Conservation (phyloP, 805 yeast species). For the Scheffersomyces amazonensis region DNA sequence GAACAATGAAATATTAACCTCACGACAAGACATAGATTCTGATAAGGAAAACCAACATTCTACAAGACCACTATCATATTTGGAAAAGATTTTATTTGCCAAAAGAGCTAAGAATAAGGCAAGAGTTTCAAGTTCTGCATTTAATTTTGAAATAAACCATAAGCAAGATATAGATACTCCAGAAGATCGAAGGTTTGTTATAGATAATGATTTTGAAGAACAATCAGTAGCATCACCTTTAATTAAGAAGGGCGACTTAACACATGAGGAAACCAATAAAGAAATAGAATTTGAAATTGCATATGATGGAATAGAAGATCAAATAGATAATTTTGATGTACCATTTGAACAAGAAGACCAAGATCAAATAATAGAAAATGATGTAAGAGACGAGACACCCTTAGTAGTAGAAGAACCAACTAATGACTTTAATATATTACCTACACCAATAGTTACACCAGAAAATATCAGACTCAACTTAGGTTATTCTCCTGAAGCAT, state of each 20-base stretch:
- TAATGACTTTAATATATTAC: too few relatives aligned
- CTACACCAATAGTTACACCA: not conserved
- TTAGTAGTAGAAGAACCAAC: too few relatives aligned
- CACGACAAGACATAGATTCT: too few relatives aligned
- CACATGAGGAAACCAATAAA: too few relatives aligned
- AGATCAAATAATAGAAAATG: not conserved
- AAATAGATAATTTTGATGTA: not conserved
- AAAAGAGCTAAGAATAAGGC: conserved; percentile 1
- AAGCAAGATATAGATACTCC: too few relatives aligned
- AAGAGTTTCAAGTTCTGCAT: too few relatives aligned
- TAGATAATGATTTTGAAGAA: too few relatives aligned
- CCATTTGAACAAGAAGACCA: not conserved
- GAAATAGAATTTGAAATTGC: not conserved
- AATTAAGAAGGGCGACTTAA: too few relatives aligned
- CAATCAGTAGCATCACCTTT: too few relatives aligned
- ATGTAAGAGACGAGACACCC: too few relatives aligned
- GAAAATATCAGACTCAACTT: not conserved
- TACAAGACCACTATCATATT: conserved; percentile 18
- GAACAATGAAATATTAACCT: not conserved
- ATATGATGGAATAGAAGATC: not conserved
- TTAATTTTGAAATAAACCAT: too few relatives aligned
- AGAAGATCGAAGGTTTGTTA: too few relatives aligned
- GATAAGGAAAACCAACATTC: not conserved
- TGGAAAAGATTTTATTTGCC: conserved; percentile 28
- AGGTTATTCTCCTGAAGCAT: not conserved